Evolutionary conservation across 2,329 filamentous ascomycete genomes (phyloP).

Genomic region (Madurella mycetomatis): DNA sequence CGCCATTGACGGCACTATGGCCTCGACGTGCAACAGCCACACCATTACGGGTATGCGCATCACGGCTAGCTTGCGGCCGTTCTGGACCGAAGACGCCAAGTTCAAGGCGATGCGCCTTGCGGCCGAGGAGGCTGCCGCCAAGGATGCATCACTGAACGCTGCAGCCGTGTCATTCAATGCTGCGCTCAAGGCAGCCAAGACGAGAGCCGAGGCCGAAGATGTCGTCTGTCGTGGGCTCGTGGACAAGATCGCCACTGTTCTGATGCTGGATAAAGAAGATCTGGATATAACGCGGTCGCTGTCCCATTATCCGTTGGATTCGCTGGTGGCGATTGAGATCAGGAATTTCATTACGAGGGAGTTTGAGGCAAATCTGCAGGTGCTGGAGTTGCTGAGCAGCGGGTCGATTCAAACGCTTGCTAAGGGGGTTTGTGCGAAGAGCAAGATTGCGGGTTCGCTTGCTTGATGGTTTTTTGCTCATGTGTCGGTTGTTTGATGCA

Average conservation of each 20-base stretch:
- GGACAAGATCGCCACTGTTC: constrained; percentile 44
- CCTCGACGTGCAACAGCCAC: constrained; percentile 42
- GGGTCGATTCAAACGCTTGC: constrained; percentile 46
- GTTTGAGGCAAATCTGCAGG: constrained; percentile 49
- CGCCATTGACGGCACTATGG: constrained; percentile 44
- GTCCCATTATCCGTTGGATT: constrained; percentile 44
- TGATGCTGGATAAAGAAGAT: constrained; percentile 49
- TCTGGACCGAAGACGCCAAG: constrained; percentile 52
- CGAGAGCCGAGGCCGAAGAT: constrained; percentile 42
- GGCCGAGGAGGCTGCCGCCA: constrained; percentile 33
- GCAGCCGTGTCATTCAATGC: constrained; percentile 40
- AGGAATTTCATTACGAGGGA: constrained; percentile 49
- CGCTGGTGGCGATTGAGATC: constrained; percentile 47
- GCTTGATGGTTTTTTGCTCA: neutral
- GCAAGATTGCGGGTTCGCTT: constrained; percentile 31
- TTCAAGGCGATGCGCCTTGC: constrained; percentile 47
- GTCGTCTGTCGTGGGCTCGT: constrained; percentile 44
- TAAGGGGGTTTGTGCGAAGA: constrained; percentile 45
- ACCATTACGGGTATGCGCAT: constrained; percentile 52
- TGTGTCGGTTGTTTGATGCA: too few relatives aligned
- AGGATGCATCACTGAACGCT: constrained; percentile 27
- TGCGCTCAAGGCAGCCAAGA: constrained; percentile 39
- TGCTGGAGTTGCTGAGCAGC: constrained; percentile 51
- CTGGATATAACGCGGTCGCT: constrained; percentile 42
- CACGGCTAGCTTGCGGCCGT: constrained; percentile 42